Conservation (phyloP, 1,284 basidiomycete genomes). For the Ganoderma lucidum region DNA sequence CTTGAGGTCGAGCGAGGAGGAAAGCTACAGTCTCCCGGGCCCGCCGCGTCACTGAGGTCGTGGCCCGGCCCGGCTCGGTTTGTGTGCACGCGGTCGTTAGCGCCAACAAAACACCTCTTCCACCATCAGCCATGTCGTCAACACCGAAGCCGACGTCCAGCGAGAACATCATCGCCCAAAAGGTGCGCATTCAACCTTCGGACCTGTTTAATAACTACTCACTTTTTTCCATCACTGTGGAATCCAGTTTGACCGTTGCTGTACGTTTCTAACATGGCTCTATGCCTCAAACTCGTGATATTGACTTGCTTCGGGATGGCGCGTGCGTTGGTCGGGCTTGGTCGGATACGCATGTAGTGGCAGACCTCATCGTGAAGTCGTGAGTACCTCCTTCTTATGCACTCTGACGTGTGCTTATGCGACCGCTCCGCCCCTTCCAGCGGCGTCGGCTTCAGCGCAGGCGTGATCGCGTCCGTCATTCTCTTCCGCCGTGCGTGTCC, state of each 20-base stretch:
- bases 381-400: conserved; percentile 48
- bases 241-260: conserved; percentile 87
- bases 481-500: conserved; percentile 89
- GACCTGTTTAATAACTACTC: neutral
- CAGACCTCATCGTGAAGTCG: conserved; percentile 83
- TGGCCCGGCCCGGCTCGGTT: neutral
- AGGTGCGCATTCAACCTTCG: conserved; percentile 58
- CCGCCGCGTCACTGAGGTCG: too few species aligned
- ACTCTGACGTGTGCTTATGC: conserved; percentile 4
- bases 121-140: conserved; percentile 52
- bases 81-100: neutral
- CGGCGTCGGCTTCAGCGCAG: conserved; percentile 93
- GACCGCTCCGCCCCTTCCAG: conserved; percentile 49
- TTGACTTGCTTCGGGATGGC: conserved; percentile 11
- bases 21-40: neutral
- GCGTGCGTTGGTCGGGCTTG: conserved; percentile 6
- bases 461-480: conserved; percentile 94
- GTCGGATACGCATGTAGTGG: conserved; percentile 56
- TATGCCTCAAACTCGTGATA: conserved; percentile 1
- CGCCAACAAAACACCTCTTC: conserved; percentile 27
- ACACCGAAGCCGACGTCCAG: conserved; percentile 72
- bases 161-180: conserved; percentile 87
- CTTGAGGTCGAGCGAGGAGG: neutral
- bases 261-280: conserved; percentile 58
- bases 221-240: conserved; percentile 8